Evolutionary conservation across 257 asterid species (phyloP).

Genomic region (Capsicum pubescens): DNA sequence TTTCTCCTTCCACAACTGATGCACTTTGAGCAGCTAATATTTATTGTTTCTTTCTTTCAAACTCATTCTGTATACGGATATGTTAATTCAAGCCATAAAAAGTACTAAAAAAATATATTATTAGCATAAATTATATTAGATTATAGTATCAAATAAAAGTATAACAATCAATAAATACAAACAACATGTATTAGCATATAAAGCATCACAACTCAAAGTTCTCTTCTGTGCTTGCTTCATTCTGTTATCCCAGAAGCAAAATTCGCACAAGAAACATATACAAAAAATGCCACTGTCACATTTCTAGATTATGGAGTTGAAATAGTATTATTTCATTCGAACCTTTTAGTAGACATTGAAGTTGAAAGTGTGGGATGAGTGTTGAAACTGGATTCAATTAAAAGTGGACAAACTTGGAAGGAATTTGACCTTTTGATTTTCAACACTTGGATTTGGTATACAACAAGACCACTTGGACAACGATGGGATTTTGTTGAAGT

Average conservation of each 20-base stretch:
- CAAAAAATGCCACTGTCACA: slow-evolving; percentile 35
- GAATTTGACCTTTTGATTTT: slow-evolving; percentile 46
- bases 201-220: too few species aligned
- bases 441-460: slow-evolving; percentile 62
- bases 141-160: too few species aligned
- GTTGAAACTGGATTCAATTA: slow-evolving; percentile 46
- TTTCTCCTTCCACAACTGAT: too few species aligned
- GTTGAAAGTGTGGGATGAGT: slow-evolving; percentile 41
- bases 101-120: too few species aligned
- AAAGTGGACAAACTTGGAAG: slow-evolving; percentile 49
- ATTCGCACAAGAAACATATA: slow-evolving; percentile 17
- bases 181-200: too few species aligned
- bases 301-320: slow-evolving; percentile 42
- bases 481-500: slow-evolving; percentile 63
- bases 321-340: slow-evolving; percentile 35
- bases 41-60: too few species aligned
- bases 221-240: slow-evolving; percentile 57
- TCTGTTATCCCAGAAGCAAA: slow-evolving; percentile 35
- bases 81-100: too few species aligned
- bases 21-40: too few species aligned
- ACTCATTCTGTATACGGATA: too few species aligned
- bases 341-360: slow-evolving; percentile 50
- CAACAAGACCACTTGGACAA: slow-evolving; percentile 41
- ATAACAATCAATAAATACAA: too few species aligned
- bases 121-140: too few species aligned